These are phyloP conservation scores for Pholiota adiposa DNA, from an alignment of 1,284 basidiomycete genomes.

Conservation along the genomic window DNA sequence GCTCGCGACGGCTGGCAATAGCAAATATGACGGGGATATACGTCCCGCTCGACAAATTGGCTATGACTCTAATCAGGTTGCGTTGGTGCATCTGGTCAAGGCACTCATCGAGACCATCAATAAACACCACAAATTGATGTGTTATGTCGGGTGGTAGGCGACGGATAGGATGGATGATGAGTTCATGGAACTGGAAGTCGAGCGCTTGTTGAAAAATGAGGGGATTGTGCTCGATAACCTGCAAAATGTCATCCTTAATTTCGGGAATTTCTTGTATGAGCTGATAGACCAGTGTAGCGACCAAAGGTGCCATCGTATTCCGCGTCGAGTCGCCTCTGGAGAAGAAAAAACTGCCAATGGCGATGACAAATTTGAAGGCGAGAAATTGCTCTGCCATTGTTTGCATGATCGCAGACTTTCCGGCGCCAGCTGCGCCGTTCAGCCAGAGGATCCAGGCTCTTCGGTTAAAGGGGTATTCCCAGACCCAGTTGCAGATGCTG, in stretches of 20 bases:
- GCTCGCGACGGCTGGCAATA: background rate
- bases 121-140: background rate
- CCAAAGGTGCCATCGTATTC: background rate
- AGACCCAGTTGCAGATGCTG: constrained; percentile 2
- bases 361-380: background rate
- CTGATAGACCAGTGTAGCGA: background rate
- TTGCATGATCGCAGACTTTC: constrained; percentile 6
- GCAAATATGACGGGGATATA: background rate
- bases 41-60: background rate
- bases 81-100: background rate
- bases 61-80: background rate
- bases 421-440: constrained; percentile 1
- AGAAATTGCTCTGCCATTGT: background rate
- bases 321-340: background rate
- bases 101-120: background rate
- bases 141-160: background rate
- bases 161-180: background rate
- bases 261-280: background rate
- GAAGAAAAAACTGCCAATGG: background rate
- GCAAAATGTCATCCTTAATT: background rate
- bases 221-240: background rate
- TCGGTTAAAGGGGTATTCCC: no score
- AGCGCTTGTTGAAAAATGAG: background rate
- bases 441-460: background rate
- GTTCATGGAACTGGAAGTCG: background rate